Base-by-base conservation (phyloP, 352 stramenopile genomes). In the Pythium sp. region DNA sequence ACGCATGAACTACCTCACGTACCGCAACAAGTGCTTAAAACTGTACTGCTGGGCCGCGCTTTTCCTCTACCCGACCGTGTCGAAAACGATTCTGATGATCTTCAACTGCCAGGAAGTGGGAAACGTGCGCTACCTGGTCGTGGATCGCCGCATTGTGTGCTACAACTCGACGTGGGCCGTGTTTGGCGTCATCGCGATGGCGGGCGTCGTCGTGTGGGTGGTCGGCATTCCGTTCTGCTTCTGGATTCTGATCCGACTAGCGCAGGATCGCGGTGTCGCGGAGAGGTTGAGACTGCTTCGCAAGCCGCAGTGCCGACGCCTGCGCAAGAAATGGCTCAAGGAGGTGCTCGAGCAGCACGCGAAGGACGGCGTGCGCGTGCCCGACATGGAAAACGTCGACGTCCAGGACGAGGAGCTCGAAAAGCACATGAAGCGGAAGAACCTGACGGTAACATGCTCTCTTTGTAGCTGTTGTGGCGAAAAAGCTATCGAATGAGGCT, bases 1-100 rank as follows among this genome's bases (percentile, higher is more conserved):
- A 24, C 85, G 85, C 34, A 93, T 93, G 85, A 93, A 93, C 73
- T 92, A 92, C 63, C 72, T 91, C 26, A 90, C 85, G 46, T 93
- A 93, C 72, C 80, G 83, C 15, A 89, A 91, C 74, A 91, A 90
- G 49, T 93, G 85, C 34, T 72, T 93, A 18, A 91, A 93, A 54
- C 76, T 91, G 2, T 92, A 90, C 70, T 88, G 84, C 68, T 93
- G 83, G 85, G 79, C 92, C 24, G 81, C 82, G 43, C 65, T 92
- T 2, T 84, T 92, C 36, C 70, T 93, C n/a, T 93, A 93, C 53
- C 83, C 85, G 22, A 89, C 77, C 0, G 83, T 93, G 2, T 92
- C 82, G 34, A 90, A 92, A 72, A 91, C 83, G 7, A 93, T 93
- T 57, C 51, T 93, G 24, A 90, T 76, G 32, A 77, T 93, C n/a